Conservation (phyloP, 2,329 filamentous ascomycete species). For the Colletotrichum sp. region DNA sequence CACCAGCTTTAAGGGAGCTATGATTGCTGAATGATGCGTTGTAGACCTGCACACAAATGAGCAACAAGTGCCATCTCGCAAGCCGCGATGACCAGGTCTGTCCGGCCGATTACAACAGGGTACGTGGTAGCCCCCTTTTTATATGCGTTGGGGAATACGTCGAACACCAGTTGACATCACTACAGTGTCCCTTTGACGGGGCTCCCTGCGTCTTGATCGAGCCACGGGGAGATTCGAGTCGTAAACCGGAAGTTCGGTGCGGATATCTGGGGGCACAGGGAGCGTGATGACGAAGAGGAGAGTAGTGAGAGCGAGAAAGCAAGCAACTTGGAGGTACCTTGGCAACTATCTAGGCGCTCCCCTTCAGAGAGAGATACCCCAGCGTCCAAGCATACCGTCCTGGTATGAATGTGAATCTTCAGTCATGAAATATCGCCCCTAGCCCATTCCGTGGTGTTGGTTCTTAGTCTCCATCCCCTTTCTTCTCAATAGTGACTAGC, state of each 20-base stretch:
- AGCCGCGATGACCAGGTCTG: constrained; percentile 8
- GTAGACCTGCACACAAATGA: constrained; percentile 14
- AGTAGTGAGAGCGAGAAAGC: constrained; percentile 8
- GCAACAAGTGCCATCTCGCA: constrained; percentile 11
- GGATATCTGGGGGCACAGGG: constrained; percentile 2
- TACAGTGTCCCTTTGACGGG: constrained; percentile 10
- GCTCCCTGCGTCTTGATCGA: constrained; percentile 14
- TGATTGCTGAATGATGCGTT: neutral
- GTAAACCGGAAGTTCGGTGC: constrained; percentile 9
- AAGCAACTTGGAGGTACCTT: constrained; percentile 12
- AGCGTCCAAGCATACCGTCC: neutral
- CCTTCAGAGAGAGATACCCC: neutral
- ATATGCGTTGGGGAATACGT: neutral
- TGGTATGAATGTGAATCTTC: constrained; percentile 21
- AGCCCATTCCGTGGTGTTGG: neutral
- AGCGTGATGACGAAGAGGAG: neutral
- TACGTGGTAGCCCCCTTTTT: neutral
- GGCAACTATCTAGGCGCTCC: constrained; percentile 4
- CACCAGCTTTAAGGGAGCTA: too few relatives aligned
- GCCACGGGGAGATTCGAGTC: constrained; percentile 15
- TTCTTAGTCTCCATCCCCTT: neutral
- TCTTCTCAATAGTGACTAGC: neutral
- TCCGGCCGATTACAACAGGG: constrained; percentile 17
- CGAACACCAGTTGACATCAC: neutral
- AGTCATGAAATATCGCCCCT: constrained; percentile 11